Base-by-base conservation (phyloP, 345 rosid species). In the Mangifera indica region DNA sequence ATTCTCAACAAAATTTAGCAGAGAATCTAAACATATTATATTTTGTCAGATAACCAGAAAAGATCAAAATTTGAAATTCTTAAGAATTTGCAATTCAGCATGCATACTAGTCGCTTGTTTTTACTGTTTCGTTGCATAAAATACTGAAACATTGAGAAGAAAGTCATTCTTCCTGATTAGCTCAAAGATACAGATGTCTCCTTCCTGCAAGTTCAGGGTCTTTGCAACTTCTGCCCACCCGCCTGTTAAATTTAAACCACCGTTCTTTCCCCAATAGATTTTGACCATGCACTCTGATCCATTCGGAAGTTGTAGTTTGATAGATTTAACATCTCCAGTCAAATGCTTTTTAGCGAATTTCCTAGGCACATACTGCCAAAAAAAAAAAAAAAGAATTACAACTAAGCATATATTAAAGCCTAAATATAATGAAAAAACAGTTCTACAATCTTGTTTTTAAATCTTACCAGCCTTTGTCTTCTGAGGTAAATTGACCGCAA, bases 231-330 rank as follows among this genome's bases (percentile, higher is more conserved):
- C 11, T 2, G 12, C 40, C 83, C 78, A 74, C 21, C 84, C 87
- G 37, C 12, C 40, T 24, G 52, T 29, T 10, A 70, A 18, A 9
- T 20, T 29, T 2, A 29, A 10, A 22, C 54, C 60, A 24, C 44
- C 78, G 1, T 8, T 7, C 0, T 9, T 8, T 37, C 42, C 7
- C 18, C 9, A 10, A 1, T 0, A n/a, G 21, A 68, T 21, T 10
- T 15, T 13, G 26, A 42, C 48, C 5, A 21, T 20, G n/a, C 83
- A 74, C 40, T 67, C 21, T 72, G 67, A 74, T 56, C 79, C 83
- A 70, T 77, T 76, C 3, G 77, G 40, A 64, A 72, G 66, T 71
- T 77, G 58, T 48, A 80, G 76, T 61, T 66, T 77, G 49, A 83
- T 40, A 25, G n/a, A 18, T 10, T 52, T 37, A 2, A 20, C 15